Percentiles rank a stretch among this genome's conserved stretches.
Evolutionary conservation across 1,139 yeast species (phyloP).

Genomic region (Hemisphaericaspora xylofermentans): DNA sequence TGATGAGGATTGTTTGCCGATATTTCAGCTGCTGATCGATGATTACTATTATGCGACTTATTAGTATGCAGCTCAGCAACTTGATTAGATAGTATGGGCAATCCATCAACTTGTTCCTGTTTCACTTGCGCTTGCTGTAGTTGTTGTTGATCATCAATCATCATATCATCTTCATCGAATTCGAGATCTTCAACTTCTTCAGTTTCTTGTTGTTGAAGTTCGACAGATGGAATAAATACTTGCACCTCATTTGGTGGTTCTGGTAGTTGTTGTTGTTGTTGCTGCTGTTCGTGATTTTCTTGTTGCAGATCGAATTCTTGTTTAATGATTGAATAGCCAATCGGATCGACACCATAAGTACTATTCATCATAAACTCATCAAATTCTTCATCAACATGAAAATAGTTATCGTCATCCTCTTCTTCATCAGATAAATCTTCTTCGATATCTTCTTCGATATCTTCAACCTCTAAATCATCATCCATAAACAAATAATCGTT

Average conservation of each 20-base stretch:
- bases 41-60: not conserved
- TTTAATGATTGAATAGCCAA: conserved; percentile 1
- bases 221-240: conserved; percentile 6
- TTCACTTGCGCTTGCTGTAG: not conserved
- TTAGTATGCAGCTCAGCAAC: not conserved
- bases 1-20: conserved; percentile 35
- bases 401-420: conserved; percentile 38
- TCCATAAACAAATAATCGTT: conserved; percentile 36
- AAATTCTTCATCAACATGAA: conserved; percentile 40
- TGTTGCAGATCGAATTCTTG: conserved; percentile 1
- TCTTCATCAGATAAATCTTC: conserved; percentile 41
- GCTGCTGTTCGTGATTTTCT: not conserved
- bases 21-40: conserved; percentile 24
- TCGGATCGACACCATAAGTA: not conserved
- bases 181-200: conserved; percentile 8
- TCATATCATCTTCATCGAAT: conserved; percentile 16
- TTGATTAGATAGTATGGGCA: not conserved
- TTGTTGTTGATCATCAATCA: conserved; percentile 5
- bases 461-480: conserved; percentile 24
- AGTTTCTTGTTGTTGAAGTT: conserved; percentile 1
- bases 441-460: conserved; percentile 35
- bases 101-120: not conserved
- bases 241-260: conserved; percentile 2
- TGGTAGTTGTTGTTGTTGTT: not conserved
- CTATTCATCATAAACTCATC: conserved; percentile 30